phyloP scores from a whole-genome alignment of 2,329 filamentous ascomycete species.

The Camillea tinctor region DNA sequence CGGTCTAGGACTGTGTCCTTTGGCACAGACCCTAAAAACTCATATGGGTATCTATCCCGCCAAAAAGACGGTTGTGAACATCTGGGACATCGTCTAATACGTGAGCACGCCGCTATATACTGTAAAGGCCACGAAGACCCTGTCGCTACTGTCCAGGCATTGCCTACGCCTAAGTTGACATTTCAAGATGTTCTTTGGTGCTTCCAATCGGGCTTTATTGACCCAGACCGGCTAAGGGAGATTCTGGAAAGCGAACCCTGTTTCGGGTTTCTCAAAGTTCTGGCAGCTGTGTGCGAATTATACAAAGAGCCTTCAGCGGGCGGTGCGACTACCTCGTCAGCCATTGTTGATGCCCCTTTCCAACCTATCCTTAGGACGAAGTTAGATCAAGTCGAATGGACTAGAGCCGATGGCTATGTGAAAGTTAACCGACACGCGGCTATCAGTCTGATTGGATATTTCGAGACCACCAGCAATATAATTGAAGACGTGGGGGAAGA shows the following conservation, averaged over 20 bases:
- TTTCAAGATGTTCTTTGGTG: conserved; percentile 6
- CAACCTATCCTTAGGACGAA: conserved; percentile 2
- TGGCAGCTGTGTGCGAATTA: conserved; percentile 3
- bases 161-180: not conserved
- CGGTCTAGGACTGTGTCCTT: not conserved
- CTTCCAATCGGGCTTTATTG: conserved; percentile 3
- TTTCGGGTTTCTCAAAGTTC: conserved; percentile 3
- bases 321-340: conserved; percentile 6
- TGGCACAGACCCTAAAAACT: not conserved
- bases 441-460: conserved; percentile 4
- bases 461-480: conserved; percentile 1
- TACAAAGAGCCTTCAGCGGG: conserved; percentile 2
- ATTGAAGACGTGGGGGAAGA: not conserved
- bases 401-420: not conserved
- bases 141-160: not conserved
- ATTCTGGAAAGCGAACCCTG: not conserved
- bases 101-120: conserved; percentile 4
- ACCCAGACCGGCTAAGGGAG: not conserved
- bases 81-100: not conserved
- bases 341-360: conserved; percentile 5
- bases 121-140: not conserved
- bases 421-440: not conserved
- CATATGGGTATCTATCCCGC: not conserved
- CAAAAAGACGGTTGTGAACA: not conserved
- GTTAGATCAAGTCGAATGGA: not conserved